phyloP scores from a whole-genome alignment of 2,329 filamentous ascomycete species.

The Didymella keratinophila region DNA sequence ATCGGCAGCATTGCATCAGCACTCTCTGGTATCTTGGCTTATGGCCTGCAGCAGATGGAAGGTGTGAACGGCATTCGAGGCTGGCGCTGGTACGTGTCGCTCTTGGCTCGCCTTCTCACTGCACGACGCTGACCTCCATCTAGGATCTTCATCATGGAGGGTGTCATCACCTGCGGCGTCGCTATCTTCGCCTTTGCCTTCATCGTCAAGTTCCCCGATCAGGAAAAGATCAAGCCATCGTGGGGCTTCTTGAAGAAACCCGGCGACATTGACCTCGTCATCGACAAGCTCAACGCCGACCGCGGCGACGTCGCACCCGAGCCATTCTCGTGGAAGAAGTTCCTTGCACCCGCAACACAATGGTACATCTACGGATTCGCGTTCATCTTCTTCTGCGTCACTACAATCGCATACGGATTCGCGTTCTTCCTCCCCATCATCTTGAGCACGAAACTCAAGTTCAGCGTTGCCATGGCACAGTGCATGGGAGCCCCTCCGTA shows the following conservation, averaged over 20 bases:
- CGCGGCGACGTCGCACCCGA: slow-evolving; percentile 30
- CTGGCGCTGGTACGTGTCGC: slow-evolving; percentile 29
- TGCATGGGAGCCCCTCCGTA: slow-evolving; percentile 39
- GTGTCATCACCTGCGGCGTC: slow-evolving; percentile 31
- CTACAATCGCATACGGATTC: slow-evolving; percentile 35
- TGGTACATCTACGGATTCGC: slow-evolving; percentile 38
- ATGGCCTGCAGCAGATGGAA: slow-evolving; percentile 36
- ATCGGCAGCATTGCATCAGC: slow-evolving; percentile 36
- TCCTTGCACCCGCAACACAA: slow-evolving; percentile 33
- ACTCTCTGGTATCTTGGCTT: slow-evolving; percentile 34
- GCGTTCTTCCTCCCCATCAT: slow-evolving; percentile 37
- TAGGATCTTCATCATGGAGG: slow-evolving; percentile 41
- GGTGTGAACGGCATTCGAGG: slow-evolving; percentile 30
- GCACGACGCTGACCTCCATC: background rate
- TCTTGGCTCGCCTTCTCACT: background rate
- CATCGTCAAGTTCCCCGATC: slow-evolving; percentile 37
- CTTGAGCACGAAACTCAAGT: slow-evolving; percentile 32
- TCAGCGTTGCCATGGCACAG: slow-evolving; percentile 35
- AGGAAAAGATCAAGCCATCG: slow-evolving; percentile 30
- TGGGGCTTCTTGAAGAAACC: slow-evolving; percentile 33
- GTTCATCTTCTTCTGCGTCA: slow-evolving; percentile 32
- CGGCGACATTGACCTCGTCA: slow-evolving; percentile 29
- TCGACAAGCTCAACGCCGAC: slow-evolving; percentile 34
- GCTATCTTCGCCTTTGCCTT: slow-evolving; percentile 31
- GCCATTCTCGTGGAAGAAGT: slow-evolving; percentile 32